A percentile compares a stretch with the other conserved stretches of the same genome.
Conservation (phyloP, 1,139 yeast genomes). For the Geotrichum citri-aurantii region DNA sequence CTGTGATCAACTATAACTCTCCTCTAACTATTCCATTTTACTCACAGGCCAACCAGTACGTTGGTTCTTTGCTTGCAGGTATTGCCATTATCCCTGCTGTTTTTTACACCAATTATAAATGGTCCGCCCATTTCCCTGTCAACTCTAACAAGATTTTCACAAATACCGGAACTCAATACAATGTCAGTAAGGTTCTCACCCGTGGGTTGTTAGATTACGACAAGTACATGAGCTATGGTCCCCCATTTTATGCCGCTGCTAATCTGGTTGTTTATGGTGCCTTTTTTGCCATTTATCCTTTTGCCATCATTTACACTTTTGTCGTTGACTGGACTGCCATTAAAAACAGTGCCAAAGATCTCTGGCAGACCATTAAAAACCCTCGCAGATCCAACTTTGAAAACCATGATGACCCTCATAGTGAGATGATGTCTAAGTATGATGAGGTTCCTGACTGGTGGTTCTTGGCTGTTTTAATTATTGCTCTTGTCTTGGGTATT, state of each 20-base stretch:
- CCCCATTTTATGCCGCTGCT: constrained; percentile 44
- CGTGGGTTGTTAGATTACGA: constrained; percentile 35
- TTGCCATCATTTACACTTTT: constrained; percentile 24
- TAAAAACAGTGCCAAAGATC: constrained; percentile 18
- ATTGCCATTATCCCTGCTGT: constrained; percentile 41
- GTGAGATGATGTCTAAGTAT: constrained; percentile 45
- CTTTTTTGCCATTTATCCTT: constrained; percentile 32
- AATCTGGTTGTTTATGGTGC: constrained; percentile 39
- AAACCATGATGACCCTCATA: constrained; percentile 20
- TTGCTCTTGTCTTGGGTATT: constrained; percentile 47
- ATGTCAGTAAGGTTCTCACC: constrained; percentile 42
- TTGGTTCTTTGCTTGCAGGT: constrained; percentile 43
- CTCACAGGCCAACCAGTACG: constrained; percentile 40
- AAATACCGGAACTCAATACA: constrained; percentile 44
- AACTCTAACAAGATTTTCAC: constrained; percentile 46
- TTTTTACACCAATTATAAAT: constrained; percentile 47
- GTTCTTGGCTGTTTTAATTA: constrained; percentile 40
- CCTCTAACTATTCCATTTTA: constrained; percentile 45
- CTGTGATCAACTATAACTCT: constrained; percentile 38
- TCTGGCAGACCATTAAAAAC: constrained; percentile 31
- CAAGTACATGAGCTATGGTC: constrained; percentile 38
- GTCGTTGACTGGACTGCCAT: constrained; percentile 26
- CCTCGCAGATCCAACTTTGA: constrained; percentile 35
- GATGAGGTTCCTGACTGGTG: constrained; percentile 64
- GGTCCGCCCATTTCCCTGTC: constrained; percentile 52